Percentiles rank a stretch among this genome's conserved stretches.
phyloP scores from a whole-genome alignment of 2,329 filamentous ascomycete species.

The Aureobasidium namibiae region DNA sequence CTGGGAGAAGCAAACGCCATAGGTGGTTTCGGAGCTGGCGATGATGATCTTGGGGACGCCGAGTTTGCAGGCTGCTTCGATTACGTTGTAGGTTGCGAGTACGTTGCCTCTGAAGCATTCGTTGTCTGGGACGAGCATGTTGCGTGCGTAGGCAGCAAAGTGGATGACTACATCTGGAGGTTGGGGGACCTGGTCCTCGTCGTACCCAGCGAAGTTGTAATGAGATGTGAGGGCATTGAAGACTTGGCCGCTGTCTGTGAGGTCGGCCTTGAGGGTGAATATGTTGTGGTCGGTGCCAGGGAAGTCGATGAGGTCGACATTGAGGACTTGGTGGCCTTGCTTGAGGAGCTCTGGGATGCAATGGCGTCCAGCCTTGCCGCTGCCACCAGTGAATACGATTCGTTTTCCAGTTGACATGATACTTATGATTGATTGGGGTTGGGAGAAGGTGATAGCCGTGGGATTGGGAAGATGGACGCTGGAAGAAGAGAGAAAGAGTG shows the following conservation, averaged over 20 bases:
- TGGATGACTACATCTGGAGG: conserved; percentile 56
- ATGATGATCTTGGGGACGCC: conserved; percentile 56
- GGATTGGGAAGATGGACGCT: too few relatives aligned
- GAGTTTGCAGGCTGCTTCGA: conserved; percentile 55
- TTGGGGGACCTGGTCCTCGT: conserved; percentile 33
- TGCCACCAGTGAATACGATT: conserved; percentile 48
- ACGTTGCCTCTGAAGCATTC: conserved; percentile 52
- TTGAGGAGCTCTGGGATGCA: conserved; percentile 46
- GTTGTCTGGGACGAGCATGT: conserved; percentile 54
- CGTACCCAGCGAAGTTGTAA: conserved; percentile 45
- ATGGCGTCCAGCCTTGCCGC: conserved; percentile 48
- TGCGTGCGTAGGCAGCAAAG: conserved; percentile 51
- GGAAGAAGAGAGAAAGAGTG: too few relatives aligned
- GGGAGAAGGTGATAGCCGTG: not conserved
- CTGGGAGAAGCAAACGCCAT: conserved; percentile 55
- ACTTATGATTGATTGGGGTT: not conserved
- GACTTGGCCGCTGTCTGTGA: conserved; percentile 48
- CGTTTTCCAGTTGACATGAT: conserved; percentile 27
- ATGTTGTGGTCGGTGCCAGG: conserved; percentile 28
- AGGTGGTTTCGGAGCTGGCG: conserved; percentile 51
- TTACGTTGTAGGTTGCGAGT: conserved; percentile 51
- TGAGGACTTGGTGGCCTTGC: conserved; percentile 45
- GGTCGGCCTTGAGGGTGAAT: conserved; percentile 48
- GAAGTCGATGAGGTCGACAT: conserved; percentile 45
- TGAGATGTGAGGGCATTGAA: conserved; percentile 50